Percentiles rank a stretch among this genome's conserved stretches.
Conservation (phyloP, 192 early-diverging fungal genomes). For the Obelidium mucronatum region DNA sequence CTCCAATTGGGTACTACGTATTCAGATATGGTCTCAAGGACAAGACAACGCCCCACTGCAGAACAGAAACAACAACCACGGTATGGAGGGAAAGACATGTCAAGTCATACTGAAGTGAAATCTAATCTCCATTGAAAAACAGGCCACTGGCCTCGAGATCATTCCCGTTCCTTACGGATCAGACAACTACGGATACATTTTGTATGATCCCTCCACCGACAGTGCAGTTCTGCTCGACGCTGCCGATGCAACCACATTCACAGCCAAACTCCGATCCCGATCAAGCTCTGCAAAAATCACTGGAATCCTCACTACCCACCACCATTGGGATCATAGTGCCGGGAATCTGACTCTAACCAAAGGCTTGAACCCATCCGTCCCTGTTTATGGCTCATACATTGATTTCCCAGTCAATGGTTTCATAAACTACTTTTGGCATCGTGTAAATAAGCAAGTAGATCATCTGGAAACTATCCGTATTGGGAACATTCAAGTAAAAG, state of each 20-base stretch:
- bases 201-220: neutral
- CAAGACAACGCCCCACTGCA: no score
- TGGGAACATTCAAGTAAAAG: neutral
- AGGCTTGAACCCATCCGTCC: neutral
- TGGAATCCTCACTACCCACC: slow-evolving; percentile 12
- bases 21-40: no score
- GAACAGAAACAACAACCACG: no score
- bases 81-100: no score
- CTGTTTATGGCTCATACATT: slow-evolving; percentile 15
- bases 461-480: slow-evolving; percentile 1
- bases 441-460: neutral
- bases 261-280: neutral
- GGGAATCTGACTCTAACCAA: neutral
- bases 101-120: no score
- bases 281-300: neutral
- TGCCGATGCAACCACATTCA: neutral
- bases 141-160: slow-evolving; percentile 16
- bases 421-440: neutral
- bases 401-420: slow-evolving; percentile 23
- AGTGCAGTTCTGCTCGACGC: neutral
- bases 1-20: no score
- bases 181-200: slow-evolving; percentile 23
- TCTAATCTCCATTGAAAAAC: no score
- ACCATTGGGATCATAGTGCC: slow-evolving; percentile 21
- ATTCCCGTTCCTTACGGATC: slow-evolving; percentile 18